Evolutionary conservation across 139 green algal genomes (phyloP), one percentile per base, ranked within the genome.

Genomic region (Microglena sp.): DNA sequence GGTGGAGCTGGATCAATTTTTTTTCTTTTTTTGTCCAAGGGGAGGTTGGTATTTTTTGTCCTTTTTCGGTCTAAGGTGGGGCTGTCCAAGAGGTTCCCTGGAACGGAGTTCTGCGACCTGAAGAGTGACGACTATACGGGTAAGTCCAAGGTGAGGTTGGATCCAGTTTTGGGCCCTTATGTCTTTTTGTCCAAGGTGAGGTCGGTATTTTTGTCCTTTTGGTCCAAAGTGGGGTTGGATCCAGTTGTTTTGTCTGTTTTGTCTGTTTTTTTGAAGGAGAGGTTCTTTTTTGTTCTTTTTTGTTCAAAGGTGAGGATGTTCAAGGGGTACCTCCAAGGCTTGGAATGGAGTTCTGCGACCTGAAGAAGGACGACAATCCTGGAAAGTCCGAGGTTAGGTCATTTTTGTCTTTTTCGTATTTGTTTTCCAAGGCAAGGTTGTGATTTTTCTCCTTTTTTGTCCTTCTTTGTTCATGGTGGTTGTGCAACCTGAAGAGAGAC

Each of bases 101-200:
- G 88, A 54, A 89, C 93, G 82, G 87, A 95, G 78, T 96, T 94
- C 77, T 89, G 83, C 53, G 86, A 94, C 70, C 76, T 95, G 24
- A 96, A 95, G 75, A 78, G 80, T 54, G 88, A 95, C 68, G 75
- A 77, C 8, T 43, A 65, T 15, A 94, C 82, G 2, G 83, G 83
- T 60, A 73, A 76, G 28, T 84, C 72, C 40, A 88, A 87, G 78
- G 84, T 87, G 33, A 6, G 74, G n/a, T n/a, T n/a, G n/a, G n/a
- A n/a, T n/a, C n/a, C n/a, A n/a, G n/a, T n/a, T n/a, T n/a, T n/a
- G n/a, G n/a, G n/a, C n/a, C 40, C 11, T 8, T 46, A n/a, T 8
- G 8, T 46, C 8, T 11, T 46, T 46, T 46, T 46, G 5, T 30
- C 40, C 40, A 50, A 50, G 40, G 40, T 50, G 40, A 24, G 40